These are phyloP conservation scores for Umbelopsis sp. DNA, from an alignment of 192 early-diverging fungal genomes.

Conservation along the genomic window DNA sequence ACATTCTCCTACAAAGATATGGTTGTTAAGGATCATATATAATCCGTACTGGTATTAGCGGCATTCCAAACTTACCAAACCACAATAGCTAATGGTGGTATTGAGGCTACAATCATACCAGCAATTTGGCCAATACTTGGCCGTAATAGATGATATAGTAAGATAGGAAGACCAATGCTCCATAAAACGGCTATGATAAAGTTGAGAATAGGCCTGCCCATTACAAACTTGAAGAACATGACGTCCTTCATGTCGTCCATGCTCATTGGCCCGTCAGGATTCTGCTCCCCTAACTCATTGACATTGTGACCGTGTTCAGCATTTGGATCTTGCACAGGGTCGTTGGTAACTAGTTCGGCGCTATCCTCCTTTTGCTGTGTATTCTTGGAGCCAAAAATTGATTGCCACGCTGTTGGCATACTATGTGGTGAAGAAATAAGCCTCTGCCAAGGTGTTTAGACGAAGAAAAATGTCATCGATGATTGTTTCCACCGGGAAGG, in stretches of 20 bases:
- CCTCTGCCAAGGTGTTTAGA: neutral
- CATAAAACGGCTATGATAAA: conserved; percentile 34
- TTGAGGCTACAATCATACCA: conserved; percentile 36
- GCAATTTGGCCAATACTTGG: conserved; percentile 32
- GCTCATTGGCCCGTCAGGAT: conserved; percentile 30
- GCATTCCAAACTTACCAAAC: conserved; percentile 21
- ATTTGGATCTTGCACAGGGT: neutral
- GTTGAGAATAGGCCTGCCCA: conserved; percentile 29
- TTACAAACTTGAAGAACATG: conserved; percentile 31
- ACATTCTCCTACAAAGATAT: conserved; percentile 28
- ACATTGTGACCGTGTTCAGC: neutral
- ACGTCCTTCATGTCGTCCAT: conserved; percentile 26
- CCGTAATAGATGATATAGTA: conserved; percentile 29
- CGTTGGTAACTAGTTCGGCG: neutral
- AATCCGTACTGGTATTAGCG: neutral
- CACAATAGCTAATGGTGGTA: conserved; percentile 31
- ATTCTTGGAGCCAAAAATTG: neutral
- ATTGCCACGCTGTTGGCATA: neutral
- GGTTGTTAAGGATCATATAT: neutral
- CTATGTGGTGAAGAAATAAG: neutral
- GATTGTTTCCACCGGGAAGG: neutral
- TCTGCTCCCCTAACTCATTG: conserved; percentile 20
- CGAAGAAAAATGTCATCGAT: neutral
- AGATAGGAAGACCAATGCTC: conserved; percentile 33
- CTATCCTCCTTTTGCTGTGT: neutral